Percentiles rank a stretch among this genome's conserved stretches.
Evolutionary conservation across 306 rosid species (phyloP).

Genomic region (Bauhinia variegata): DNA sequence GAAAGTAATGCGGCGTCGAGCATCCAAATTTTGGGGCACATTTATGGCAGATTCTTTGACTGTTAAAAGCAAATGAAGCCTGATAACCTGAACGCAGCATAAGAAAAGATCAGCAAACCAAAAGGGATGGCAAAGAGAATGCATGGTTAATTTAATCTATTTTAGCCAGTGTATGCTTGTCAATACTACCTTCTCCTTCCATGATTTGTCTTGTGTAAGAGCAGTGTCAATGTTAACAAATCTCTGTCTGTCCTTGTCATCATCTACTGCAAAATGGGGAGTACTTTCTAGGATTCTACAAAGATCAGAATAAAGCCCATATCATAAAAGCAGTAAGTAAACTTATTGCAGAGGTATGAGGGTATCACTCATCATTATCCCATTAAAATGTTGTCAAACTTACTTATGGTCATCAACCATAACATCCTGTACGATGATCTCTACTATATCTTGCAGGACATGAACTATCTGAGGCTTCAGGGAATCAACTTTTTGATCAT

Average conservation of each 20-base stretch:
- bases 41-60: slow-evolving; percentile 96
- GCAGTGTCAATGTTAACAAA: slow-evolving; percentile 58
- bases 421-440: slow-evolving; percentile 85
- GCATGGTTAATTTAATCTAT: slow-evolving; percentile 5
- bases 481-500: slow-evolving; percentile 39
- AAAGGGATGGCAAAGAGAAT: slow-evolving; percentile 16
- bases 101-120: slow-evolving; percentile 34
- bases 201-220: slow-evolving; percentile 36
- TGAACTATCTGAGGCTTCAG: slow-evolving; percentile 67
- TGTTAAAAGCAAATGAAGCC: slow-evolving; percentile 92
- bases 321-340: slow-evolving; percentile 28
- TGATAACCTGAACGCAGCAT: slow-evolving; percentile 61
- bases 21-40: slow-evolving; percentile 95
- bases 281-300: slow-evolving; percentile 54
- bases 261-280: slow-evolving; percentile 33
- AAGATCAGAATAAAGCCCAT: slow-evolving; percentile 37
- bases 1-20: slow-evolving; percentile 97
- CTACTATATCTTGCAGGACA: slow-evolving; percentile 91
- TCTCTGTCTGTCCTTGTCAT: slow-evolving; percentile 57
- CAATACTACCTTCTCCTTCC: slow-evolving; percentile 79
- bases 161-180: slow-evolving; percentile 9
- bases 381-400: slow-evolving; percentile 40
- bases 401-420: slow-evolving; percentile 73
- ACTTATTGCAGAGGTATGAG: slow-evolving; percentile 15
- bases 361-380: slow-evolving; percentile 1